Conservation (phyloP, 139 green algal genomes). For the Asterochloris erici region DNA sequence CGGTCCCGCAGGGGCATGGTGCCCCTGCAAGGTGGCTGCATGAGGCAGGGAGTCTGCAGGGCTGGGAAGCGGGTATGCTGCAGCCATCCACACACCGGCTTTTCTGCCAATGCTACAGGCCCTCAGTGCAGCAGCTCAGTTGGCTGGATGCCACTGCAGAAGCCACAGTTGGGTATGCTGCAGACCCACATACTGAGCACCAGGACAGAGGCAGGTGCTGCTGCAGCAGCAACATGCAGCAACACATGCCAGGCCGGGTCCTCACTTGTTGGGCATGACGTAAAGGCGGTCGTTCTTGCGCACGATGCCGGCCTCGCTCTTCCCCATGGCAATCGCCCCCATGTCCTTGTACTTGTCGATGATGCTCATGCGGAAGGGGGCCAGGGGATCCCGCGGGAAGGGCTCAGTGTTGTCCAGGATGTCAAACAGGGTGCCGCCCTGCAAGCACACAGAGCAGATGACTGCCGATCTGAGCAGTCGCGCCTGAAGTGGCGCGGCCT, state of each 20-base stretch:
- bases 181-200: background rate
- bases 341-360: constrained; percentile 97
- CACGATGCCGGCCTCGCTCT: constrained; percentile 90
- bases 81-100: too few relatives aligned
- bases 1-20: too few relatives aligned
- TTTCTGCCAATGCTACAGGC: too few relatives aligned
- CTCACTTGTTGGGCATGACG: constrained; percentile 95
- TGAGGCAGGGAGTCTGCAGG: too few relatives aligned
- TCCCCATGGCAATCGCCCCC: constrained; percentile 98
- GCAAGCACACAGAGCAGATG: background rate
- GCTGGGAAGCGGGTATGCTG: too few relatives aligned
- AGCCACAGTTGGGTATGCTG: too few relatives aligned
- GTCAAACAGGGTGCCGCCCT: constrained; percentile 90
- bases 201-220: background rate
- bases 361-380: constrained; percentile 90
- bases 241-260: background rate
- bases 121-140: too few relatives aligned
- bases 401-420: constrained; percentile 81
- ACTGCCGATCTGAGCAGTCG: too few relatives aligned
- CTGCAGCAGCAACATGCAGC: background rate
- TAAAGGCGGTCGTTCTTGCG: constrained; percentile 73
- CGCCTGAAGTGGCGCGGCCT: too few relatives aligned
- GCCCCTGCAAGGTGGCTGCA: too few relatives aligned
- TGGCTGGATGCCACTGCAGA: too few relatives aligned
- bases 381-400: constrained; percentile 50